phyloP scores from a whole-genome alignment of 192 early-diverging fungal genomes.

The Dimargaris xerosporica region DNA sequence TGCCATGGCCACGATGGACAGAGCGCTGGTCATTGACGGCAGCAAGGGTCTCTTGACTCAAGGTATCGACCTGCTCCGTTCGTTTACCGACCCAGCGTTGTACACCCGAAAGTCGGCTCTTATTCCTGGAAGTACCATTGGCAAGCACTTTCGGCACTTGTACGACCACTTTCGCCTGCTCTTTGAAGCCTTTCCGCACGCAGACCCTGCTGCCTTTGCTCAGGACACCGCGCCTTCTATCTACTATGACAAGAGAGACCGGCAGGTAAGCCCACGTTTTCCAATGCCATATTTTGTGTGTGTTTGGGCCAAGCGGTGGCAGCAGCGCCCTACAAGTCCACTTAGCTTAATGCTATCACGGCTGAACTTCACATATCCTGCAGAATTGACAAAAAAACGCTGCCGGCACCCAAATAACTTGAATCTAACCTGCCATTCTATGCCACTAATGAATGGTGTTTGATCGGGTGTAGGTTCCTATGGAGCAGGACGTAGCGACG shows the following conservation, averaged over 20 bases:
- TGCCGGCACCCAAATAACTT: background rate
- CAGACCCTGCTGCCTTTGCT: background rate
- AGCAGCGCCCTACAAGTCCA: background rate
- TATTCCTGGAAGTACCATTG: conserved; percentile 32
- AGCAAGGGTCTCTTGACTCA: conserved; percentile 15
- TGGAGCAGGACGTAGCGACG: conserved; percentile 12
- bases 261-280: background rate
- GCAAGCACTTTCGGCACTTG: conserved; percentile 36
- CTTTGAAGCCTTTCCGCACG: conserved; percentile 3
- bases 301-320: too few species aligned
- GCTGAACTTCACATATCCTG: background rate
- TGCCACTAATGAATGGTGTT: too few species aligned
- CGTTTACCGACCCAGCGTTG: background rate
- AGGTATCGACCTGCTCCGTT: conserved; percentile 13
- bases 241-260: conserved; percentile 3
- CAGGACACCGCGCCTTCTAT: background rate
- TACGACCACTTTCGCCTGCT: conserved; percentile 30
- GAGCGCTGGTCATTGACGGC: background rate
- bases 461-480: background rate
- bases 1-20: background rate
- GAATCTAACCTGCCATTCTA: too few species aligned
- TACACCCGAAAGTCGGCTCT: conserved; percentile 20
- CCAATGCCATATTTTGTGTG: background rate
- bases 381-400: background rate
- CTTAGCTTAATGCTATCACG: background rate